A percentile compares a stretch with the other conserved stretches of the same genome.
These are phyloP conservation scores for Tolypocladium pustulatum DNA, from an alignment of 2,329 filamentous ascomycete species.

Conservation along the genomic window DNA sequence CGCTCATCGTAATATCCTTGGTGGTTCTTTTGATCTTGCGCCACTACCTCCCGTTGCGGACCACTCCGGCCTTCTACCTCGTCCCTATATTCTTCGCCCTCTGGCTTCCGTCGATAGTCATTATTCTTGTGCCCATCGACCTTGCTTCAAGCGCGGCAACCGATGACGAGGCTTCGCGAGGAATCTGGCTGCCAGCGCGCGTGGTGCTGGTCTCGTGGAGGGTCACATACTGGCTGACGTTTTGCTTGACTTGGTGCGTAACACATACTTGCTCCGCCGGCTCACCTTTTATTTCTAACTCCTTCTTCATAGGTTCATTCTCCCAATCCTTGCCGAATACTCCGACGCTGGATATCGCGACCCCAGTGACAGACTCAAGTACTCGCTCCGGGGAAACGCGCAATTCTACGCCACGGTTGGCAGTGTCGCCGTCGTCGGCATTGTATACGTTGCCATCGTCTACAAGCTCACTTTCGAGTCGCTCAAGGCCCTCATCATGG, in stretches of 20 bases:
- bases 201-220: slow-evolving; percentile 83
- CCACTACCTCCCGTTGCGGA: slow-evolving; percentile 81
- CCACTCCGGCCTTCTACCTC: slow-evolving; percentile 80
- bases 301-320: slow-evolving; percentile 56
- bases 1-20: slow-evolving; percentile 63
- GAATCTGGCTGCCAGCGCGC: slow-evolving; percentile 76
- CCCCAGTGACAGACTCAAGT: slow-evolving; percentile 66
- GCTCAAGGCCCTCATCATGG: slow-evolving; percentile 82
- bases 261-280: not conserved
- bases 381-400: slow-evolving; percentile 79
- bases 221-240: slow-evolving; percentile 95
- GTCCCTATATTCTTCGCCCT: slow-evolving; percentile 95
- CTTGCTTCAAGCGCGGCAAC: slow-evolving; percentile 74
- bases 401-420: slow-evolving; percentile 80
- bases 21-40: slow-evolving; percentile 76
- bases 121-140: slow-evolving; percentile 90
- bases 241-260: slow-evolving; percentile 78
- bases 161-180: slow-evolving; percentile 59
- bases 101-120: slow-evolving; percentile 80
- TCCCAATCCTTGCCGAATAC: slow-evolving; percentile 89
- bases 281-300: not conserved
- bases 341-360: slow-evolving; percentile 89
- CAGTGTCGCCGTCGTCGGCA: slow-evolving; percentile 55
- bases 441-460: slow-evolving; percentile 74
- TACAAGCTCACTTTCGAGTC: slow-evolving; percentile 63